Base-by-base conservation (phyloP, 2,329 filamentous ascomycete genomes). In the Fusarium musae region DNA sequence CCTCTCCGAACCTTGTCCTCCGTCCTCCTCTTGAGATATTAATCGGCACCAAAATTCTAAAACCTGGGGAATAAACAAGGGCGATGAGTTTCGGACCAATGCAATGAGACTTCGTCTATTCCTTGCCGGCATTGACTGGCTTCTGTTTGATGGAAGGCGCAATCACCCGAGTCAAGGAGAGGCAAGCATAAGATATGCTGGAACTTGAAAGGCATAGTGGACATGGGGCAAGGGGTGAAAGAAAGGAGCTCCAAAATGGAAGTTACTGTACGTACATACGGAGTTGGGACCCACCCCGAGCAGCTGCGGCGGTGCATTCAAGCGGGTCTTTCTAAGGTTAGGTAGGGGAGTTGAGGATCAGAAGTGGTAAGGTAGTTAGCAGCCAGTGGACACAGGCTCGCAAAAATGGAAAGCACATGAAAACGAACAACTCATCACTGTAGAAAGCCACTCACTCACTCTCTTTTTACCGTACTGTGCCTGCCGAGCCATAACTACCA, bases 321-420 rank as follows among this genome's bases (percentile, higher is more conserved):
- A 53, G 66, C 65, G 66, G 66, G 66, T 65, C 66, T 34, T 52
- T 63, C 17, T 28, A 32, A 26, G 58, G 64, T 54, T 39, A 42
- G 37, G 58, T 28, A 42, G 17, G 52, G 26, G 26, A 44, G 37
- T 23, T 54, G 16, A n/a, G 52, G 16, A 43, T 42, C 36, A 19
- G 30, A 57, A 44, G 39, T 32, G 53, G 28, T 12, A 34, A 36
- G 34, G 34, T 16, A 36, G 34, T 36, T 36, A 46, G 30, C n/a
- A 46, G 21, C 44, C 30, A 63, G 63, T 52, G 65, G 58, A 43
- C 70, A 56, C 46, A 56, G 52, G 62, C 57, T 64, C 34, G 63
- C 47, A 75, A 75, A 73, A 75, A 59, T 42, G 64, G 62, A 63
- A 72, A 59, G 73, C 63, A 75, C 64, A 76, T 75, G 64, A 64